Evolutionary conservation across 2,329 filamentous ascomycete species (phyloP), one percentile per base, ranked within the genome.

Genomic region (Bipolaris gigantea): DNA sequence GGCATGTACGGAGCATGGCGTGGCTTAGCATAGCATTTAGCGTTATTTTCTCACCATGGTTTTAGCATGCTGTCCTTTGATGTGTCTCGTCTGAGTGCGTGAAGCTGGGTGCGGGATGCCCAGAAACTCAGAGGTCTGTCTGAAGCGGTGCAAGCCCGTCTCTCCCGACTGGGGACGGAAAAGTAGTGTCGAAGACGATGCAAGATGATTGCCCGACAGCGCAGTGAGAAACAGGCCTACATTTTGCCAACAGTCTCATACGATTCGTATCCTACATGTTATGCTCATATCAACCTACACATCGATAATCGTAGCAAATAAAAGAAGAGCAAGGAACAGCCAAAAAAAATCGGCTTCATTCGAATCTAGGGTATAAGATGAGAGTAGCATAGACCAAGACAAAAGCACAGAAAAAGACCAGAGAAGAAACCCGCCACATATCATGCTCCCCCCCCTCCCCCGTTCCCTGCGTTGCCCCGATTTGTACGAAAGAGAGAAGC

Each of bases 291-390:
- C 21, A 27, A 10, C 8, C 10, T 27, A 27, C 9, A 27, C 6
- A 25, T 40, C n/a, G 21, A 40, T 25, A n/a, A 30, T 30, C 10
- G 27, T 23, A 2, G 11, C 11, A 25, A 9, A 7, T 7, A 38
- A 19, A 19, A n/a, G 21, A 23, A 15, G 9, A 15, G 21, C 15
- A 15, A 13, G 19, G 3, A 16, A 38, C 3, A 8, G n/a, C n/a
- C 13, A 40, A 25, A 44, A 35, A 50, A 47, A 21, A 21, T 21
- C 43, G 25, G 51, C 55, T 55, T 49, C 47, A 55, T 57, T 57
- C 46, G 33, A 47, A 47, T 50, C 55, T 54, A 55, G 55, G 55
- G 55, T 57, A 57, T 57, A 57, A 54, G 55, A 55, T 57, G 46
- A 57, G 21, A 40, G 38, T 25, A 40, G 38, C 38, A 40, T 15